These are phyloP conservation scores for Veloporphyrellus conicus DNA, from an alignment of 1,284 basidiomycete species.

Conservation along the genomic window DNA sequence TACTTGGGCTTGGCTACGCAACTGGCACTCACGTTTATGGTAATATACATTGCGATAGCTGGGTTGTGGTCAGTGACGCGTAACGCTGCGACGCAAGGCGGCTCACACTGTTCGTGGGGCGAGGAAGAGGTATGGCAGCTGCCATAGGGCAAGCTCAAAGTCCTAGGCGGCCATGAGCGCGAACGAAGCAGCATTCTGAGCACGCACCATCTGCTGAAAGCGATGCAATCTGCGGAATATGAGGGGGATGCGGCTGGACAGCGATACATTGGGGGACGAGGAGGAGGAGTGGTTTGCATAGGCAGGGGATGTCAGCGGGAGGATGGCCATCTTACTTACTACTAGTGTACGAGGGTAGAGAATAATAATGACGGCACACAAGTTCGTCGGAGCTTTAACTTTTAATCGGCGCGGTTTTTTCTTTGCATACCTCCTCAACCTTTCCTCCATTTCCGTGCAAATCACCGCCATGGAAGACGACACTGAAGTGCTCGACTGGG, in stretches of 20 bases:
- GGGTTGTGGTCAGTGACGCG: slow-evolving; percentile 14
- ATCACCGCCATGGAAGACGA: slow-evolving; percentile 59
- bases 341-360: too few species aligned
- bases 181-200: too few species aligned
- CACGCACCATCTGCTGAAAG: slow-evolving; percentile 79
- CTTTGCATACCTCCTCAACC: slow-evolving; percentile 15
- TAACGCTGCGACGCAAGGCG: slow-evolving; percentile 3
- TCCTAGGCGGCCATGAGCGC: slow-evolving; percentile 53
- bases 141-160: slow-evolving; percentile 92
- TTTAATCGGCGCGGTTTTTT: slow-evolving; percentile 25
- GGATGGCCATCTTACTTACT: slow-evolving; percentile 53
- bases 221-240: slow-evolving; percentile 74
- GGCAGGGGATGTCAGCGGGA: slow-evolving; percentile 52
- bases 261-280: slow-evolving; percentile 33
- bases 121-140: slow-evolving; percentile 86
- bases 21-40: slow-evolving; percentile 63
- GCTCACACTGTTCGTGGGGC: slow-evolving; percentile 87
- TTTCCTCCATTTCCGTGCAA: slow-evolving; percentile 11
- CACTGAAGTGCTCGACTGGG: slow-evolving; percentile 68
- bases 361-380: slow-evolving; percentile 28
- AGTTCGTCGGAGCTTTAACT: slow-evolving; percentile 19
- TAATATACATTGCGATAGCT: slow-evolving; percentile 90
- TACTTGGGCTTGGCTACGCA: neutral
- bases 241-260: slow-evolving; percentile 62
- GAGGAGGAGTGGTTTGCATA: slow-evolving; percentile 37